Conservation (phyloP, 345 rosid species). For the Salix brachista region DNA sequence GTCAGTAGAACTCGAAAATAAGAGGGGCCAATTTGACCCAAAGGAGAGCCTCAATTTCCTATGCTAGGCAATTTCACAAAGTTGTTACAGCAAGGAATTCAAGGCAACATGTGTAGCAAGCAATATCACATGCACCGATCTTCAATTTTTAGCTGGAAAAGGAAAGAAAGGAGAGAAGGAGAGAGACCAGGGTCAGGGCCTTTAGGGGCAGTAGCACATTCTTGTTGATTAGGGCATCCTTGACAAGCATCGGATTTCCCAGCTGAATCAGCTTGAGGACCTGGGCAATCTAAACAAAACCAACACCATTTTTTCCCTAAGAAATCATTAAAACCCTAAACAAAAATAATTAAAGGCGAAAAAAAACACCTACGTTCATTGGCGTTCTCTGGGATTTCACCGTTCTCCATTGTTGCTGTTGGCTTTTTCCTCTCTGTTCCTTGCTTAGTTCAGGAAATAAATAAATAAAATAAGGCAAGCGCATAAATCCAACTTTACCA, state of each 20-base stretch:
- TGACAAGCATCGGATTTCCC: constrained; percentile 78
- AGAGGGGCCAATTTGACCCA: too few species aligned
- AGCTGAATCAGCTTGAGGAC: constrained; percentile 67
- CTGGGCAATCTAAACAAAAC: constrained; percentile 66
- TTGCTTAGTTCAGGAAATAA: not conserved
- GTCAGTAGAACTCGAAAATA: not conserved
- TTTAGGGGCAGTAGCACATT: constrained; percentile 86
- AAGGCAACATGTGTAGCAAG: too few species aligned
- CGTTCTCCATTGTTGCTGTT: constrained; percentile 46
- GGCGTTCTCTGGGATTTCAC: constrained; percentile 62
- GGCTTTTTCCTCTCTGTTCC: not conserved
- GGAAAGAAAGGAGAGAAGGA: not conserved
- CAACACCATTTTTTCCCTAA: not conserved
- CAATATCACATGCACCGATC: too few species aligned
- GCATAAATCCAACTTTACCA: too few species aligned
- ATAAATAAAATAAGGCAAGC: too few species aligned
- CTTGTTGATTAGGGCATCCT: constrained; percentile 93
- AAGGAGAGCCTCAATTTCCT: not conserved
- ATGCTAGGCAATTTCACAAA: not conserved
- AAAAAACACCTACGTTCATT: constrained; percentile 42
- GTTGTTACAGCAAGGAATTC: not conserved
- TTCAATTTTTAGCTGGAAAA: not conserved
- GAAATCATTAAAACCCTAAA: not conserved
- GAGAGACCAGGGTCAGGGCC: constrained; percentile 89
- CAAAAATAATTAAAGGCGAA: not conserved